A percentile compares a stretch with the other conserved stretches of the same genome.
Conservation (phyloP, 1,139 yeast species). For the Kluyveromyces sp. region DNA sequence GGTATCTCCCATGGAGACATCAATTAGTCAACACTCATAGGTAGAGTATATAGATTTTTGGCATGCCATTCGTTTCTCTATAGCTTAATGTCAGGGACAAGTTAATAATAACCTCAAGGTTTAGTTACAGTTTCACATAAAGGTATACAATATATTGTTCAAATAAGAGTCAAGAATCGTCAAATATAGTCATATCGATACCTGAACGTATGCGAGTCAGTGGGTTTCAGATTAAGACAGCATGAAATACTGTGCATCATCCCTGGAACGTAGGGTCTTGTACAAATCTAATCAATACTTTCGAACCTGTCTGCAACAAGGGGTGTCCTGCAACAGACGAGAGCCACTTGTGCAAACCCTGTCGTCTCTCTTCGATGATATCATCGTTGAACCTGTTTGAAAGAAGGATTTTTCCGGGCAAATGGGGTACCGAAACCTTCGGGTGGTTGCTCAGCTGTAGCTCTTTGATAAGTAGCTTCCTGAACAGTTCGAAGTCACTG, state of each 20-base stretch:
- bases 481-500: slow-evolving; percentile 79
- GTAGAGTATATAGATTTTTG: neutral
- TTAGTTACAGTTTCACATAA: neutral
- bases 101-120: neutral
- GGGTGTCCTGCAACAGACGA: slow-evolving; percentile 90
- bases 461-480: slow-evolving; percentile 57
- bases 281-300: slow-evolving; percentile 71
- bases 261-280: slow-evolving; percentile 56
- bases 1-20: slow-evolving; percentile 28
- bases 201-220: neutral
- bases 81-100: neutral
- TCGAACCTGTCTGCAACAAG: slow-evolving; percentile 82
- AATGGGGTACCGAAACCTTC: slow-evolving; percentile 67
- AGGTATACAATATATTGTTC: neutral
- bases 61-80: neutral
- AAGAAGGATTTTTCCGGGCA: slow-evolving; percentile 76
- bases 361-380: slow-evolving; percentile 75
- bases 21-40: slow-evolving; percentile 3
- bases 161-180: neutral
- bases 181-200: neutral
- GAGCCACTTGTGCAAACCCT: slow-evolving; percentile 76
- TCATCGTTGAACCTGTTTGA: slow-evolving; percentile 74
- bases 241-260: slow-evolving; percentile 11
- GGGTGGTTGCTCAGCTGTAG: slow-evolving; percentile 33
- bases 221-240: neutral